Evolutionary conservation across 106 monocot species (phyloP), one percentile per base, ranked within the genome.

Genomic region (Dendrobium catenatum): DNA sequence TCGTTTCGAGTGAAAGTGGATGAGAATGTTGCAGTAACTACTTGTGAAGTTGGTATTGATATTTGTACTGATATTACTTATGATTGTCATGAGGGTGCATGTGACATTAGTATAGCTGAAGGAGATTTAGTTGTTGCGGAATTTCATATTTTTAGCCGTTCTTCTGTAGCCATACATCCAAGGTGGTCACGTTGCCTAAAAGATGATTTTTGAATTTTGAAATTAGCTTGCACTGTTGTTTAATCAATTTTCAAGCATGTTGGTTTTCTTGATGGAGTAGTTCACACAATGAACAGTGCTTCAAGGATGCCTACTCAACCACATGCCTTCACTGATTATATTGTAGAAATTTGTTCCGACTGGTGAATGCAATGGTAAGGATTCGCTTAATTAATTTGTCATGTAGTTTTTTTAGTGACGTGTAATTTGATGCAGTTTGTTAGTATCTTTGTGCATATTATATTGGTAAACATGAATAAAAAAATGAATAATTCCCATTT

Each of bases 91-190:
- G 80, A 70, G 15, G 70, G 80, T 72, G 51, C 47, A 29, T 49
- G 15, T 24, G 80, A 80, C 49, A 47, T n/a, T 79, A 27, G 24
- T 13, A 26, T 51, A 19, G 27, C 72, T 11, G 33, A 72, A 72
- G 72, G 24, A 31, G 72, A 40, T 80, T 48, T 72, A 80, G 55
- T 11, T 74, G 81, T 37, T 56, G 73, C 31, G 9, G 55, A 41
- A 20, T 48, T 19, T 74, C 73, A 56, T 75, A 20, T 56, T 81
- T 66, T 55, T 20, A 29, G 9, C 55, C 22, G 46, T 11, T 44
- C 55, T 55, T 74, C 74, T 81, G 54, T 46, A 73, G 37, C 19
- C 55, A 37, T 74, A 55, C 56, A 40, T 73, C 81, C 46, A 79
- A 68, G 64, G 43, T 18, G 22, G 26, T 72, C 68, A 72, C 73